A percentile compares a stretch with the other conserved stretches of the same genome.
These are phyloP conservation scores for Trichosanthes truncata DNA, from an alignment of 306 rosid genomes.

Conservation along the genomic window DNA sequence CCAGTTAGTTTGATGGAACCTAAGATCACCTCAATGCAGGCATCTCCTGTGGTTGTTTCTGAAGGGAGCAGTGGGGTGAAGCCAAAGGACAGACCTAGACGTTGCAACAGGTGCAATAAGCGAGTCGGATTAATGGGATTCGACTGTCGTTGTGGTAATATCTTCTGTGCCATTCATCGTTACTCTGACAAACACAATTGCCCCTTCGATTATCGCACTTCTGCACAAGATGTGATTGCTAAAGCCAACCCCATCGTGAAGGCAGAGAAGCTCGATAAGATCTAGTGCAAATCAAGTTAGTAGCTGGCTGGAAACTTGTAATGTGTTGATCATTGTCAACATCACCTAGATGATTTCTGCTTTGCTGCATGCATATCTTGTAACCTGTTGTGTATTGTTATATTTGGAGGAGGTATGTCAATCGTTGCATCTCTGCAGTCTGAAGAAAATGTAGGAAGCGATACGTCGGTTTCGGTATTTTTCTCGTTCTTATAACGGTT, in stretches of 20 bases:
- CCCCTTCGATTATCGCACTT: conserved; percentile 71
- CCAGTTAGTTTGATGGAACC: conserved; percentile 33
- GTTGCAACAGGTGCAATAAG: conserved; percentile 77
- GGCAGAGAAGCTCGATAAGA: conserved; percentile 89
- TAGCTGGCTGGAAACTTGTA: conserved; percentile 11
- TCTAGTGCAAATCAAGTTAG: conserved; percentile 19
- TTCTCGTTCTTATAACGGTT: neutral
- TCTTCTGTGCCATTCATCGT: conserved; percentile 69
- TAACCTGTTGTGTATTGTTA: conserved; percentile 38
- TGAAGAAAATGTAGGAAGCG: conserved; percentile 29
- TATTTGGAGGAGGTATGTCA: conserved; percentile 44
- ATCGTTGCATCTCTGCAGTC: conserved; percentile 43
- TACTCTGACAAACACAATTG: conserved; percentile 78
- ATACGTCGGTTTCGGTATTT: neutral
- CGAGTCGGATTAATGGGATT: conserved; percentile 84
- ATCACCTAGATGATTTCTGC: conserved; percentile 37
- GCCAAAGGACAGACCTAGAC: conserved; percentile 65
- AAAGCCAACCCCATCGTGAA: conserved; percentile 82
- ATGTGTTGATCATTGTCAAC: conserved; percentile 27
- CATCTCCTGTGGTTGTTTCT: conserved; percentile 28
- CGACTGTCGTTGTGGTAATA: conserved; percentile 68
- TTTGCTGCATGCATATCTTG: conserved; percentile 45
- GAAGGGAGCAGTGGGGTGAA: conserved; percentile 32
- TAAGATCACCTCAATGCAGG: conserved; percentile 28
- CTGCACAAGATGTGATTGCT: conserved; percentile 67